phyloP scores from a whole-genome alignment of 2,329 filamentous ascomycete species.

The Colletotrichum brevisporum region DNA sequence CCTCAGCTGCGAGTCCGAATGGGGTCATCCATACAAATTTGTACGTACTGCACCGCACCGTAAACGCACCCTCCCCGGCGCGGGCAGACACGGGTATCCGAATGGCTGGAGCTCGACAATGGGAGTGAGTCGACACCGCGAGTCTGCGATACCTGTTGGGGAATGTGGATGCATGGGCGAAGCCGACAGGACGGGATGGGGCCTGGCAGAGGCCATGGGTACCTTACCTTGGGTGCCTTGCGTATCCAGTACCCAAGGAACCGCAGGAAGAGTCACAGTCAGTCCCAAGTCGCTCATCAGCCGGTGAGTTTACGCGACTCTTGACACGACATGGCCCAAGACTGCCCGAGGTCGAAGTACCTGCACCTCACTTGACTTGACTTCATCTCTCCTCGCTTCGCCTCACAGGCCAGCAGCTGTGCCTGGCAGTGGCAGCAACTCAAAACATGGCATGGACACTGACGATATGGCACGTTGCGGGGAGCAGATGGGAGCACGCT shows the following conservation, averaged over 20 bases:
- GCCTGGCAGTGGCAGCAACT: conserved; percentile 1
- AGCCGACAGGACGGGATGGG: background rate
- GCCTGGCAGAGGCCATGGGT: background rate
- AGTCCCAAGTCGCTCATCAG: conserved; percentile 20
- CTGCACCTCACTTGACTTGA: too few species aligned
- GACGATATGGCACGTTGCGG: conserved; percentile 9
- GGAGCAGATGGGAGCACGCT: background rate
- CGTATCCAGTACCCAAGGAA: background rate
- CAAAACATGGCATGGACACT: conserved; percentile 17
- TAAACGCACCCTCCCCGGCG: conserved; percentile 21
- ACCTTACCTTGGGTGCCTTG: background rate
- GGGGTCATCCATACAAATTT: background rate
- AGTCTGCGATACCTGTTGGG: conserved; percentile 28
- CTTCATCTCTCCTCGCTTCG: too few species aligned
- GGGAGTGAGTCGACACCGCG: conserved; percentile 6
- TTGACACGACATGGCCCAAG: conserved; percentile 20
- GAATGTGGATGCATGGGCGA: conserved; percentile 39
- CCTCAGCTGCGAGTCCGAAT: conserved; percentile 27
- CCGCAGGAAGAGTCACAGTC: conserved; percentile 3
- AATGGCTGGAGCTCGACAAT: conserved; percentile 11
- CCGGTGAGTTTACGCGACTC: background rate
- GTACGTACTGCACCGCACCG: background rate
- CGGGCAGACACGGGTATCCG: conserved; percentile 17
- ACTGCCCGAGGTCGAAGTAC: background rate
- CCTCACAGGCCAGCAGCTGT: background rate